Evolutionary conservation across 2,329 filamentous ascomycete genomes (phyloP).

Genomic region (Diplodia intermedia): DNA sequence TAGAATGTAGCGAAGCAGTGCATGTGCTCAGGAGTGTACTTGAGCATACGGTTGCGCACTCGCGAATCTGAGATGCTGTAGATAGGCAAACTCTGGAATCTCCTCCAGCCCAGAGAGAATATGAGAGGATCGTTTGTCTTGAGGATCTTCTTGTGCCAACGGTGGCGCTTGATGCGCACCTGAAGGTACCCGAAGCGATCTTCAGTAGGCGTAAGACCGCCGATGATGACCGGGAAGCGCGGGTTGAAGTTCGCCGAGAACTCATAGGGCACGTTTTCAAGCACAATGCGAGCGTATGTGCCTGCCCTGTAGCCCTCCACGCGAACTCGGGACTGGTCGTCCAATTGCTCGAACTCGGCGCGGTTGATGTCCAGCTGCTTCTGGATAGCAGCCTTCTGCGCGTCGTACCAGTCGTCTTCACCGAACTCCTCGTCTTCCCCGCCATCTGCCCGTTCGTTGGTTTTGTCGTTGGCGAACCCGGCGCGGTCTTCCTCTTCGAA

Average conservation of each 20-base stretch:
- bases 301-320: conserved; percentile 93
- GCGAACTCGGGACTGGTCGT: conserved; percentile 79
- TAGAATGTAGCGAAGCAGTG: conserved; percentile 98
- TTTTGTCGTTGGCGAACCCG: conserved; percentile 89
- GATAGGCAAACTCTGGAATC: conserved; percentile 90
- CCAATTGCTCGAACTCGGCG: conserved; percentile 85
- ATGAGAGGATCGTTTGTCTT: conserved; percentile 98
- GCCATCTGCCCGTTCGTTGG: conserved; percentile 73
- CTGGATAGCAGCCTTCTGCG: conserved; percentile 91
- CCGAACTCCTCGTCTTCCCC: conserved; percentile 80
- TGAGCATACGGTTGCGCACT: conserved; percentile 95
- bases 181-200: conserved; percentile 96
- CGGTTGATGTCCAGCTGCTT: conserved; percentile 98
- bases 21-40: conserved; percentile 99
- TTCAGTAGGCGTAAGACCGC: conserved; percentile 91
- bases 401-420: conserved; percentile 98
- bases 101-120: conserved; percentile 93
- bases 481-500: conserved; percentile 99
- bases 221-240: conserved; percentile 82
- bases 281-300: conserved; percentile 88
- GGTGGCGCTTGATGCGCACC: conserved; percentile 93
- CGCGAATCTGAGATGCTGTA: conserved; percentile 96
- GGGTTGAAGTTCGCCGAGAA: conserved; percentile 85
- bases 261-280: conserved; percentile 88
- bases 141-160: conserved; percentile 99